These are phyloP conservation scores for Vigna nakashimae DNA, from an alignment of 306 rosid species.

Conservation along the genomic window DNA sequence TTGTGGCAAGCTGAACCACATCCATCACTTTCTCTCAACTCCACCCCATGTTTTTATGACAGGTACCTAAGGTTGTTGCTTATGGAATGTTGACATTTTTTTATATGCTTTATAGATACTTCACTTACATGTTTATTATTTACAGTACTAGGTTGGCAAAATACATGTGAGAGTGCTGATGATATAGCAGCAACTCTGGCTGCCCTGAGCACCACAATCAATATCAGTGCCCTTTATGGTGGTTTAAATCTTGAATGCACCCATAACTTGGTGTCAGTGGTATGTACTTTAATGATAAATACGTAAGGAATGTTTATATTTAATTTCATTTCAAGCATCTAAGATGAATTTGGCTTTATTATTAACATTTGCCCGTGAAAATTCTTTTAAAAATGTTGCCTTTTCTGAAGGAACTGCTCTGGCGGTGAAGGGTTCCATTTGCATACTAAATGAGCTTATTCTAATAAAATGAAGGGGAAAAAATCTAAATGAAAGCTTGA, in stretches of 20 bases:
- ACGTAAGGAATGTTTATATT: slow-evolving; percentile 24
- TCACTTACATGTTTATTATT: slow-evolving; percentile 40
- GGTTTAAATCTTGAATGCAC: slow-evolving; percentile 77
- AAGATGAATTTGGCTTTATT: slow-evolving; percentile 20
- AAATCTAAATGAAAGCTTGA: neutral
- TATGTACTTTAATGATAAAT: slow-evolving; percentile 50
- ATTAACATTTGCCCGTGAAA: slow-evolving; percentile 5
- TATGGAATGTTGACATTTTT: slow-evolving; percentile 6
- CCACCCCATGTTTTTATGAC: slow-evolving; percentile 92
- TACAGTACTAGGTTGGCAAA: slow-evolving; percentile 99
- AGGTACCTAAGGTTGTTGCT: slow-evolving; percentile 58
- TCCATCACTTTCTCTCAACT: slow-evolving; percentile 85
- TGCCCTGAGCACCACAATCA: slow-evolving; percentile 76
- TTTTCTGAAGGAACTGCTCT: neutral
- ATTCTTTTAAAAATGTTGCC: neutral
- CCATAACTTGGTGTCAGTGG: slow-evolving; percentile 95
- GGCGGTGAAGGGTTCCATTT: slow-evolving; percentile 15
- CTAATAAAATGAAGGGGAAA: neutral
- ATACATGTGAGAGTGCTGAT: slow-evolving; percentile 81
- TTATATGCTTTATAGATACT: slow-evolving; percentile 1
- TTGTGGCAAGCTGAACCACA: slow-evolving; percentile 89
- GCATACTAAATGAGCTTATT: slow-evolving; percentile 17
- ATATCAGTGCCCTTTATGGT: slow-evolving; percentile 83
- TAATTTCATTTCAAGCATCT: neutral
- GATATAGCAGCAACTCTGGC: slow-evolving; percentile 80